Evolutionary conservation across 2,329 filamentous ascomycete genomes (phyloP).

Genomic region (Sclerotinia sclerotiorum): DNA sequence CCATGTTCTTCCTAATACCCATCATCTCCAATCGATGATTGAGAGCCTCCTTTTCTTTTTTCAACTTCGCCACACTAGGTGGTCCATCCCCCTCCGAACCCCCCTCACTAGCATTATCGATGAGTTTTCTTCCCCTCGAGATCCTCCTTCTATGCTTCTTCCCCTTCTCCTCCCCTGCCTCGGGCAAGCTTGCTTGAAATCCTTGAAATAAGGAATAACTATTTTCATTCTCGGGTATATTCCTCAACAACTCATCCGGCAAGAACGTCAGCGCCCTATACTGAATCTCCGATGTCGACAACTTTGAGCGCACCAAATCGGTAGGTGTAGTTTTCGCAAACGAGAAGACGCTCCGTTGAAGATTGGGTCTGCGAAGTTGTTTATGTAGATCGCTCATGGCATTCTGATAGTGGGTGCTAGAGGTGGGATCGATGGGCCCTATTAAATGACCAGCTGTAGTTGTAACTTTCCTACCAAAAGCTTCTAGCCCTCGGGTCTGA

Average conservation of each 20-base stretch:
- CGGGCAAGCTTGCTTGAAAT: slow-evolving; percentile 85
- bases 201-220: slow-evolving; percentile 94
- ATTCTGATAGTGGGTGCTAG: slow-evolving; percentile 71
- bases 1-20: slow-evolving; percentile 93
- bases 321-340: slow-evolving; percentile 90
- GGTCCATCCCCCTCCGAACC: slow-evolving; percentile 49
- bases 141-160: slow-evolving; percentile 69
- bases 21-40: slow-evolving; percentile 89
- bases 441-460: slow-evolving; percentile 92
- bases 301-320: slow-evolving; percentile 86
- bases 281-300: slow-evolving; percentile 90
- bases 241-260: slow-evolving; percentile 82
- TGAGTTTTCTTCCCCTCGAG: slow-evolving; percentile 73
- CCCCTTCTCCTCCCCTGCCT: slow-evolving; percentile 61
- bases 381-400: slow-evolving; percentile 89
- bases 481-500: slow-evolving; percentile 83
- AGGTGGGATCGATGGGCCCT: slow-evolving; percentile 60
- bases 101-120: slow-evolving; percentile 56
- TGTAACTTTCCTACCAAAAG: slow-evolving; percentile 91
- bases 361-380: slow-evolving; percentile 76
- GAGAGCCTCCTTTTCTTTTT: slow-evolving; percentile 75
- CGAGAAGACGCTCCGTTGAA: slow-evolving; percentile 89
- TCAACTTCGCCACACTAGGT: slow-evolving; percentile 69
- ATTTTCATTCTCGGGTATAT: slow-evolving; percentile 84
- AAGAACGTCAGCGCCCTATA: slow-evolving; percentile 86